Conservation (phyloP, 140 eudicot species). For the Stevia rebaudiana region DNA sequence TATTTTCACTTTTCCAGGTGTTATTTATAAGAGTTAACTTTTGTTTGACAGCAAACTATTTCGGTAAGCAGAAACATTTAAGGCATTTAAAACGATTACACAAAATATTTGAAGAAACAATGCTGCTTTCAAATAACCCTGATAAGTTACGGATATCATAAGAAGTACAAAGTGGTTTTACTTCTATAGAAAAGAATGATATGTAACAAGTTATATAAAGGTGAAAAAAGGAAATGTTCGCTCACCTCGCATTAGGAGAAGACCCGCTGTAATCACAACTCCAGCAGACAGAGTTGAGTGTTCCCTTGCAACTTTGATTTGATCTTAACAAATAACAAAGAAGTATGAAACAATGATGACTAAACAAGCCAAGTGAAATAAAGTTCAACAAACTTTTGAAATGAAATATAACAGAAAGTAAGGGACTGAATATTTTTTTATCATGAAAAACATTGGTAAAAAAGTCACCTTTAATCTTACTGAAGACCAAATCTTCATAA, state of each 20-base stretch:
- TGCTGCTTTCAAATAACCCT: neutral
- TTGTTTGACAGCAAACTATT: neutral
- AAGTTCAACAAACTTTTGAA: slow-evolving; percentile 7
- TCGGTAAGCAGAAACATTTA: slow-evolving; percentile 8
- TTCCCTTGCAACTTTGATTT: slow-evolving; percentile 49
- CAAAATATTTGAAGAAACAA: neutral
- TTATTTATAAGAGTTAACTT: neutral
- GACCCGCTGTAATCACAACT: slow-evolving; percentile 52
- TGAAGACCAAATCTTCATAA: slow-evolving; percentile 66
- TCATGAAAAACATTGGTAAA: slow-evolving; percentile 24
- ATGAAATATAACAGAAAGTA: neutral
- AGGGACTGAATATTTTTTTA: neutral
- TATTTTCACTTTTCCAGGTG: neutral
- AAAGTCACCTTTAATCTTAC: slow-evolving; percentile 54
- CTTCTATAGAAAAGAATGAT: slow-evolving; percentile 7
- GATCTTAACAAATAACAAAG: slow-evolving; percentile 41
- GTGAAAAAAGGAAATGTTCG: neutral
- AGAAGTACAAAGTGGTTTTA: neutral
- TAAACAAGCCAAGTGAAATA: neutral
- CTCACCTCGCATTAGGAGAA: slow-evolving; percentile 70
- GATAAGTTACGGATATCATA: neutral
- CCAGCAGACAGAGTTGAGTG: slow-evolving; percentile 63
- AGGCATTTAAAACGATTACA: neutral
- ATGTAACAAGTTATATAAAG: neutral
- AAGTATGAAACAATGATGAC: slow-evolving; percentile 8